Evolutionary conservation across 108 stramenopile species (phyloP).

Genomic region (Cylindrotheca closterium): DNA sequence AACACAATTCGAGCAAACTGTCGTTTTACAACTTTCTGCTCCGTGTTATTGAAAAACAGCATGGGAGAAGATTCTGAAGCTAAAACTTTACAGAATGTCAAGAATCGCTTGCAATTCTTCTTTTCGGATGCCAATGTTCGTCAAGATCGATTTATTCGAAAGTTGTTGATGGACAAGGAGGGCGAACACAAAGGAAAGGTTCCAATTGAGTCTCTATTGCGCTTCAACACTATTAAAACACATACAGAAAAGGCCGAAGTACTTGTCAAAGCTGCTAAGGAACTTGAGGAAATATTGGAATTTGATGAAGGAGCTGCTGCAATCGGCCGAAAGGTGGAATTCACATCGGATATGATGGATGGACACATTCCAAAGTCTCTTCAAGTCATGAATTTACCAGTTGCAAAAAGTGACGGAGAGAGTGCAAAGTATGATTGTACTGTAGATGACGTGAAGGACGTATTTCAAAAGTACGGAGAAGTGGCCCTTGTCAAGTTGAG

Average conservation of each 20-base stretch:
- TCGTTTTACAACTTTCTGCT: too few relatives aligned
- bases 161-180: constrained; percentile 44
- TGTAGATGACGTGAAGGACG: constrained; percentile 61
- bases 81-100: constrained; percentile 37
- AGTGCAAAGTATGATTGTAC: constrained; percentile 56
- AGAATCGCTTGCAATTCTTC: constrained; percentile 85
- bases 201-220: constrained; percentile 57
- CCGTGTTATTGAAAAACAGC: too few relatives aligned
- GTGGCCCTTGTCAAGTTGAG: constrained; percentile 69
- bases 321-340: constrained; percentile 60
- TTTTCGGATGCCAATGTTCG: constrained; percentile 88
- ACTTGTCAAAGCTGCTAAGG: constrained; percentile 66
- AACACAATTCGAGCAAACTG: too few relatives aligned
- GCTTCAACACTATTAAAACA: constrained; percentile 79
- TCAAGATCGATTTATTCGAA: constrained; percentile 81
- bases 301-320: constrained; percentile 51
- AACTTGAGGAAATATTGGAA: constrained; percentile 31
- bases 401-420: constrained; percentile 31
- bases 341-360: constrained; percentile 71
- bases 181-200: constrained; percentile 32
- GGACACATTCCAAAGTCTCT: constrained; percentile 64
- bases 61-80: constrained; percentile 22
- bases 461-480: constrained; percentile 72
- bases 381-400: constrained; percentile 63
- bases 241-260: constrained; percentile 46